These are phyloP conservation scores for Neoconidiobolus thromboides DNA, from an alignment of 371 early-diverging fungal genomes.

Conservation along the genomic window DNA sequence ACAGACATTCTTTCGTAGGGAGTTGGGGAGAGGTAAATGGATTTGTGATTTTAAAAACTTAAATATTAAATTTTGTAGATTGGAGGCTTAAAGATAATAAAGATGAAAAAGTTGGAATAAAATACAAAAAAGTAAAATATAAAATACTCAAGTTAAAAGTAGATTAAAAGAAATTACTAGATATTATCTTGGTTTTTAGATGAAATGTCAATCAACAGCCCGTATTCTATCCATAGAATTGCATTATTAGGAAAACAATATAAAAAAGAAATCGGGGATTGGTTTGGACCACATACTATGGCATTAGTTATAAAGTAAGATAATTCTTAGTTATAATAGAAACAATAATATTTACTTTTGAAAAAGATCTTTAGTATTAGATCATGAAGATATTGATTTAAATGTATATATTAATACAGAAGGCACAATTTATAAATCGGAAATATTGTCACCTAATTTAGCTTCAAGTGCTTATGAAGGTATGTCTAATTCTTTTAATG, in stretches of 20 bases:
- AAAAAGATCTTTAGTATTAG: slow-evolving; percentile 40
- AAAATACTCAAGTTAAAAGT: no score
- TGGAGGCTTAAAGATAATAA: slow-evolving; percentile 24
- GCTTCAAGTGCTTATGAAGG: slow-evolving; percentile 5
- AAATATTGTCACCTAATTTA: slow-evolving; percentile 14
- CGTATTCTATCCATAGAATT: slow-evolving; percentile 84
- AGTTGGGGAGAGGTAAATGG: slow-evolving; percentile 38
- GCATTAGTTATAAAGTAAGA: slow-evolving; percentile 70
- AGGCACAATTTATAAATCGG: slow-evolving; percentile 46
- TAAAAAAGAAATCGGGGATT: slow-evolving; percentile 82
- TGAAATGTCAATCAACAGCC: slow-evolving; percentile 43
- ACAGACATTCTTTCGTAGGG: slow-evolving; percentile 52
- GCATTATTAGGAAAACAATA: slow-evolving; percentile 64
- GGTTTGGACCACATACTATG: slow-evolving; percentile 91
- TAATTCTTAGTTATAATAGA: slow-evolving; percentile 13
- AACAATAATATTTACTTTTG: slow-evolving; percentile 4
- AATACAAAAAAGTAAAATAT: slow-evolving; percentile 1
- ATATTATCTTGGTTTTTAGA: slow-evolving; percentile 62
- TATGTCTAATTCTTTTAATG: slow-evolving; percentile 21
- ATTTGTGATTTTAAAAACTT: neutral
- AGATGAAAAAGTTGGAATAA: slow-evolving; percentile 5
- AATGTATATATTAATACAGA: slow-evolving; percentile 51
- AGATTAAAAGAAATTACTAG: slow-evolving; percentile 13
- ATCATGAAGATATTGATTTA: slow-evolving; percentile 34
- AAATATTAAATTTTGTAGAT: slow-evolving; percentile 10